Base-by-base conservation (phyloP, 1,139 yeast species). In the Zygotorulaspora mrakii region DNA sequence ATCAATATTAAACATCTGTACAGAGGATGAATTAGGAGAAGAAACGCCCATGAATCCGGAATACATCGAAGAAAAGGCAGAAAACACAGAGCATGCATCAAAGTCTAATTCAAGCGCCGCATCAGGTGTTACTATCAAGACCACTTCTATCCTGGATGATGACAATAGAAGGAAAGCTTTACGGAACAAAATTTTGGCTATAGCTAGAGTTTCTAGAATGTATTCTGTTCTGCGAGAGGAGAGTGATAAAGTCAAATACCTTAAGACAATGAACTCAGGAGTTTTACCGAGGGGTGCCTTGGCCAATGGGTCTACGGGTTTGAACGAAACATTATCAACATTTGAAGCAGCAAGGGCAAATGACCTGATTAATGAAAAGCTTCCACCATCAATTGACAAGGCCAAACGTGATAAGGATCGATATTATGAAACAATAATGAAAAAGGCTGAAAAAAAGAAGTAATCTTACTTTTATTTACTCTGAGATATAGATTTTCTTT, bases 181-280 rank as follows among this genome's bases (percentile, higher is more conserved):
- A 48, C 78, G 95, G 54, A 88, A 86, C 65, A 91, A 91, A 69
- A 85, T 91, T 43, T 68, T 91, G 55, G 97, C 98, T 16, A 91
- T 91, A 65, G 97, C 97, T 22, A 76, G 95, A 49, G 85, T 91
- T 46, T 84, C 96, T 16, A 74, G 97, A 46, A 88, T 91, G 96
- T 91, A 85, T 66, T 84, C 82, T 53, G 83, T 89, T 5, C 70
- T 91, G 53, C 75, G 97, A 53, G 88, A 87, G 59, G 96, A 91
- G 61, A 78, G 91, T 35, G 97, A 87, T 61, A 82, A 79, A 51
- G 95, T 91, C 33, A 81, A 83, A 42, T 88, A 80, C 56, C 72
- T 91, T 58, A 86, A 87, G 64, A 71, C 74, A 21, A 73, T 79
- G 50, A 73, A 83, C 49, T 79, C 81, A 24, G 81, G 88, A 25